phyloP scores from a whole-genome alignment of 108 stramenopile genomes.

The Discostella stelligeroides region DNA sequence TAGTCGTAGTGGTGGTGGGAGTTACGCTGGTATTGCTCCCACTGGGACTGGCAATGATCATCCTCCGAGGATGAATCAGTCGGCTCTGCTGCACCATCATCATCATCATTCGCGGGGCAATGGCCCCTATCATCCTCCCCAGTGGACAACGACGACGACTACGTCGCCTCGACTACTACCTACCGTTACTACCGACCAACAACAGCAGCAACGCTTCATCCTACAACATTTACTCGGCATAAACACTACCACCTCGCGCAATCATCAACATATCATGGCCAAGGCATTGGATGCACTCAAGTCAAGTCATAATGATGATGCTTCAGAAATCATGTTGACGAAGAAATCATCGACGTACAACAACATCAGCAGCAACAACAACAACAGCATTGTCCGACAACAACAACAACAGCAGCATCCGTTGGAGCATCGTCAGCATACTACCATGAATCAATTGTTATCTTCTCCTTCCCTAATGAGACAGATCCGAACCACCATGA shows the following conservation, averaged over 20 bases:
- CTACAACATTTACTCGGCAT: not conserved
- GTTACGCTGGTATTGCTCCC: no score
- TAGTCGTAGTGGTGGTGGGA: no score
- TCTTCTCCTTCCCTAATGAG: not conserved
- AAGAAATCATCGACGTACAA: not conserved
- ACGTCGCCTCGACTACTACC: not conserved
- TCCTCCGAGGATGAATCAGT: no score
- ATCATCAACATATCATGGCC: constrained; percentile 1
- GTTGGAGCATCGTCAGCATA: no score
- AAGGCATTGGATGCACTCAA: constrained; percentile 7
- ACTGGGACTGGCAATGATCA: no score
- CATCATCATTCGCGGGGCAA: no score
- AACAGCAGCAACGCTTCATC: constrained; percentile 6
- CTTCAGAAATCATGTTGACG: not conserved
- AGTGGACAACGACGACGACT: not conserved
- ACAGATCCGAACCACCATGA: not conserved
- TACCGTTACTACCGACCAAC: not conserved
- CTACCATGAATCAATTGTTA: no score
- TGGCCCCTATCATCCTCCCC: no score
- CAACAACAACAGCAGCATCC: not conserved
- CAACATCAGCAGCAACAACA: not conserved
- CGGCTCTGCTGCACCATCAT: no score
- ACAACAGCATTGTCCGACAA: not conserved
- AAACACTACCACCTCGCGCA: not conserved
- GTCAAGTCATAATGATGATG: not conserved